A percentile compares a stretch with the other conserved stretches of the same genome.
Evolutionary conservation across 225 moss, liverwort and hornwort genomes (phyloP).

Genomic region (Sphagnum contortum): DNA sequence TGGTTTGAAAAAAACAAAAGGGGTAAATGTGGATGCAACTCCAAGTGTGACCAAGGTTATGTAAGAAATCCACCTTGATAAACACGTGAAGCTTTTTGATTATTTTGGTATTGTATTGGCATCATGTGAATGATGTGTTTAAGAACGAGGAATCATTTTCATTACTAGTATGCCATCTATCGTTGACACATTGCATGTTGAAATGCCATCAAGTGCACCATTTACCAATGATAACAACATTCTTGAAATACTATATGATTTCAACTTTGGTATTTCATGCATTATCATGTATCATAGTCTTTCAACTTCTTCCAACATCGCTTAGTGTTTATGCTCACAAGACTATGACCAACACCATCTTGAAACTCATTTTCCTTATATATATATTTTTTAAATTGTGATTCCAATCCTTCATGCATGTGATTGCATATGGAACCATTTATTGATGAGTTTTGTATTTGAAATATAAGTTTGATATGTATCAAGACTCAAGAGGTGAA

Average conservation of each 20-base stretch:
- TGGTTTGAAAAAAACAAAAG: constrained; percentile 72
- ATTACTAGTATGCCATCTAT: constrained; percentile 61
- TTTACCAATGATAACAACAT: constrained; percentile 58
- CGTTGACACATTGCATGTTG: constrained; percentile 49
- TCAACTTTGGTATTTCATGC: no score
- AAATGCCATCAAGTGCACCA: constrained; percentile 52
- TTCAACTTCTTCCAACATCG: neutral
- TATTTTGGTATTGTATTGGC: constrained; percentile 82
- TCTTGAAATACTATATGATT: constrained; percentile 21
- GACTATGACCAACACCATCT: no score
- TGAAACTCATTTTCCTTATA: no score
- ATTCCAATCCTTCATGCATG: no score
- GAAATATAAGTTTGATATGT: no score
- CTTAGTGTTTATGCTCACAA: neutral
- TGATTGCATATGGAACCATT: no score
- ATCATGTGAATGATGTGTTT: constrained; percentile 8
- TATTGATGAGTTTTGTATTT: no score
- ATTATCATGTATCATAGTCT: no score
- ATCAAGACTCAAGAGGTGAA: no score
- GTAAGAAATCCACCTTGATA: constrained; percentile 83
- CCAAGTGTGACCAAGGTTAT: constrained; percentile 80
- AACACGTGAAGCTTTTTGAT: constrained; percentile 75
- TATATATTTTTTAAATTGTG: no score
- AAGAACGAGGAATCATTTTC: constrained; percentile 53
- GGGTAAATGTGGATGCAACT: constrained; percentile 59